phyloP scores from a whole-genome alignment of 2,329 filamentous ascomycete genomes.

The Alternaria dauci region DNA sequence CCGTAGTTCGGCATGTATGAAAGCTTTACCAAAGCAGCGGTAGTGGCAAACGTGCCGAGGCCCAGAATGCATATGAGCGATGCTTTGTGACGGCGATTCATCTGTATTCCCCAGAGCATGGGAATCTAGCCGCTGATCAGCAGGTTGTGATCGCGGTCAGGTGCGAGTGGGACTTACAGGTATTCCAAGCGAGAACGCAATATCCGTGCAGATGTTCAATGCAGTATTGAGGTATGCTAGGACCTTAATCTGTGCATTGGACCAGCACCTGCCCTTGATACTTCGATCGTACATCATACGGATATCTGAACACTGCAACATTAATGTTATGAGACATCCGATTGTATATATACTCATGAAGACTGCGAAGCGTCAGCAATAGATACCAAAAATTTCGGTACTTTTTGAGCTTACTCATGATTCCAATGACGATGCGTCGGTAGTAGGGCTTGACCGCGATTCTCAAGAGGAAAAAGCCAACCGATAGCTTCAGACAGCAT shows the following conservation, averaged over 20 bases:
- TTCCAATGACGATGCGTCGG: conserved; percentile 52
- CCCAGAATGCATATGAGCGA: conserved; percentile 51
- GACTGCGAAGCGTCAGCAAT: conserved; percentile 32
- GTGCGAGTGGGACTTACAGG: conserved; percentile 25
- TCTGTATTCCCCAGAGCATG: conserved; percentile 44
- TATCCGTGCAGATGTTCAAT: conserved; percentile 54
- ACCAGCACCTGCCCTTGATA: conserved; percentile 56
- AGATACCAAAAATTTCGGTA: too few species aligned
- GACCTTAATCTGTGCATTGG: conserved; percentile 44
- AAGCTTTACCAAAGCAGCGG: conserved; percentile 54
- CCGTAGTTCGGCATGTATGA: conserved; percentile 49
- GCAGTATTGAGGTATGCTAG: conserved; percentile 58
- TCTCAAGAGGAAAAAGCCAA: conserved; percentile 59
- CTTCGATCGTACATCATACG: conserved; percentile 56
- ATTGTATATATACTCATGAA: conserved; percentile 57
- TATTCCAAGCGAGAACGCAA: conserved; percentile 54
- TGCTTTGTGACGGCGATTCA: conserved; percentile 53
- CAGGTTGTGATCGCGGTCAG: too few species aligned
- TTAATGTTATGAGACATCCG: conserved; percentile 57
- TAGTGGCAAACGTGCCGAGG: conserved; percentile 57
- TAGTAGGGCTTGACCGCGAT: conserved; percentile 54
- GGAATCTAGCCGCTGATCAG: conserved; percentile 26
- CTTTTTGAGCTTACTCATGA: conserved; percentile 50
- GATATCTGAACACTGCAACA: conserved; percentile 60
- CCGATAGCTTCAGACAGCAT: conserved; percentile 59